Evolutionary conservation across 2,329 filamentous ascomycete species (phyloP), one percentile per base, ranked within the genome.

Genomic region (Pyrenophora seminiperda): DNA sequence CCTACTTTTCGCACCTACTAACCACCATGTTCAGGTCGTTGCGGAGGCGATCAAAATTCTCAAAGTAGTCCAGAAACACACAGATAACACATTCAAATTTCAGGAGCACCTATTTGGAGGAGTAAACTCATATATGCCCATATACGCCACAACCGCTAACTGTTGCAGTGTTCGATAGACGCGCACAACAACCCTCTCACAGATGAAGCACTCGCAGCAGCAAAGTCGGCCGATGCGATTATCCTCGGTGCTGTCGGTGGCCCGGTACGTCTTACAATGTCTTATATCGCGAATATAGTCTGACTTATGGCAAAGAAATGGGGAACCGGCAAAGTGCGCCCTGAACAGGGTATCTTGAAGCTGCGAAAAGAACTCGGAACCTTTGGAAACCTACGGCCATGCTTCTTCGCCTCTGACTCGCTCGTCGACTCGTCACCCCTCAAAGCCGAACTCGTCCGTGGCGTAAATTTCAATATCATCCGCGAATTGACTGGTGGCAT

Each of bases 341-440:
- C 93, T 1, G 93, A 97, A 75, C 90, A 97, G 77, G 93, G 93
- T 54, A 86, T 97, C 66, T 87, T 97, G 55, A 84, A 81, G 62
- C 89, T 97, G 45, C 91, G 93, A 77, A 97, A 95, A 77, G 90
- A 97, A 76, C 89, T 97, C 82, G 83, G 83, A 69, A 91, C 93
- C 48, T 97, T 95, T 77, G 93, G 92, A 64, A 97, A 97, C 83
- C 86, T 97, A 50, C 88, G 93, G 5, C 93, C 92, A 7, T 97
- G 93, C 82, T 95, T 90, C 82, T 97, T 99, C 78, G 90, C 91
- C 41, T 92, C 91, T 1, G 89, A 93, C 44, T 83, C 85, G 20
- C 54, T 59, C 41, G 86, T 96, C 67, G 86, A 92, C 41, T 83
- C 81, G 69, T 97, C 91, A 9, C 93, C 93, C 0, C 85, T 97